These are phyloP conservation scores for Nepenthes gracilis DNA, from an alignment of 148 eudicot genomes.

Conservation along the genomic window DNA sequence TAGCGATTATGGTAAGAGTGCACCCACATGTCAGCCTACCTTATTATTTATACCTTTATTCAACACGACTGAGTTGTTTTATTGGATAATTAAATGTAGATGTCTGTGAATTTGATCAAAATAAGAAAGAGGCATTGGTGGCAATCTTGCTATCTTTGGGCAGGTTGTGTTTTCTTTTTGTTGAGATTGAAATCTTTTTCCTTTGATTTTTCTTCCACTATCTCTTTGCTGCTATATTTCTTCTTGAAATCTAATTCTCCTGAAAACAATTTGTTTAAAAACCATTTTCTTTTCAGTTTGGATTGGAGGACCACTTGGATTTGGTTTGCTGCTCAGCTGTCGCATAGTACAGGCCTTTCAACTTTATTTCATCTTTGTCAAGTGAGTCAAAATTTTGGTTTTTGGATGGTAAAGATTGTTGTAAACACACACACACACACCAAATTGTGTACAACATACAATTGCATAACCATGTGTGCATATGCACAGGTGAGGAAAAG, in stretches of 20 bases:
- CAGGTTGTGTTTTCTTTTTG: constrained; percentile 27
- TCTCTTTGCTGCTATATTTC: not conserved
- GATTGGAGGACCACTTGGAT: constrained; percentile 91
- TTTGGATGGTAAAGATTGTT: not conserved
- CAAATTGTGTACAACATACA: too few relatives aligned
- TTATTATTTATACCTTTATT: not conserved
- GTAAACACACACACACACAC: not conserved
- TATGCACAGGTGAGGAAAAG: too few relatives aligned
- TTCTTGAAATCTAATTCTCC: constrained; percentile 1
- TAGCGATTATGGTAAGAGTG: constrained; percentile 53
- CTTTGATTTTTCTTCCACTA: not conserved
- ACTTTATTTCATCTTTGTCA: constrained; percentile 74
- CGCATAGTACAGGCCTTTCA: constrained; percentile 76
- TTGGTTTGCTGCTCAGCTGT: constrained; percentile 85
- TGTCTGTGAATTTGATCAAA: constrained; percentile 55
- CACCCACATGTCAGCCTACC: not conserved
- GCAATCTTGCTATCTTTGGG: constrained; percentile 91
- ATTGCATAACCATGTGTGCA: too few relatives aligned
- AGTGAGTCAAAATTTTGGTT: constrained; percentile 31
- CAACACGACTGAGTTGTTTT: too few relatives aligned
- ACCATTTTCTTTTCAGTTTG: constrained; percentile 43
- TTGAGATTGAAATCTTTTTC: not conserved
- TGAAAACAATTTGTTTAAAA: not conserved
- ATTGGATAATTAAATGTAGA: constrained; percentile 23
- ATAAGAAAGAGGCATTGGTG: constrained; percentile 57